phyloP scores from a whole-genome alignment of 495 filamentous ascomycete genomes.

The Lophium mytilinum region DNA sequence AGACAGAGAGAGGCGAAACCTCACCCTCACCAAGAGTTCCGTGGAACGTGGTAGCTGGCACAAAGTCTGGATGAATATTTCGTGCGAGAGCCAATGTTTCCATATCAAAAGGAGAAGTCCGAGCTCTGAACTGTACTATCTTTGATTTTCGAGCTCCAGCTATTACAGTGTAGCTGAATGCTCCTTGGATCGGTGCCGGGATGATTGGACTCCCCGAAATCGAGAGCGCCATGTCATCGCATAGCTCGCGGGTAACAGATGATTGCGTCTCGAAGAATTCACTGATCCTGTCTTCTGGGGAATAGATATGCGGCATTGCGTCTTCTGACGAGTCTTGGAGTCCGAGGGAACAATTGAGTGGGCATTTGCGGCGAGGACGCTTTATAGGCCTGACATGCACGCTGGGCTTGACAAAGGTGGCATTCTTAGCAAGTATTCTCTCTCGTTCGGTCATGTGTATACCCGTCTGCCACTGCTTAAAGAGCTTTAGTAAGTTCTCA shows the following conservation, averaged over 20 bases:
- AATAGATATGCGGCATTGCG: too few relatives aligned
- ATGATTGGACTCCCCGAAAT: neutral
- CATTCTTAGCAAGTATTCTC: too few relatives aligned
- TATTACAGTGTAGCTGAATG: slow-evolving; percentile 5
- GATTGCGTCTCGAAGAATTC: neutral
- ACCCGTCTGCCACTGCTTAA: too few relatives aligned
- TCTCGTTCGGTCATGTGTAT: too few relatives aligned
- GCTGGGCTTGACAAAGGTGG: too few relatives aligned
- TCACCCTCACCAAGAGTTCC: neutral
- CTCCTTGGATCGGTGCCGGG: slow-evolving; percentile 7
- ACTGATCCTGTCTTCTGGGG: neutral
- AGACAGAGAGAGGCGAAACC: neutral
- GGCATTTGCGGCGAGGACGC: too few relatives aligned
- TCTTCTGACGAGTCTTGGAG: too few relatives aligned
- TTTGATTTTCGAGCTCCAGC: neutral
- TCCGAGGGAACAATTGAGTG: too few relatives aligned
- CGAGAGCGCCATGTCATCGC: slow-evolving; percentile 3
- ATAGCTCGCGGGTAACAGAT: slow-evolving; percentile 2
- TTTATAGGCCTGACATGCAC: too few relatives aligned
- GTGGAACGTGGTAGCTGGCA: neutral
- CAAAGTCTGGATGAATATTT: neutral
- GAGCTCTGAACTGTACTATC: slow-evolving; percentile 5
- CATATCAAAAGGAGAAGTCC: neutral
- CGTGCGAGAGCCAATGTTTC: neutral
- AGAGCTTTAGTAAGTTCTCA: too few relatives aligned